A percentile compares a stretch with the other conserved stretches of the same genome.
These are phyloP conservation scores for Lophium mytilinum DNA, from an alignment of 495 filamentous ascomycete genomes.

Conservation along the genomic window DNA sequence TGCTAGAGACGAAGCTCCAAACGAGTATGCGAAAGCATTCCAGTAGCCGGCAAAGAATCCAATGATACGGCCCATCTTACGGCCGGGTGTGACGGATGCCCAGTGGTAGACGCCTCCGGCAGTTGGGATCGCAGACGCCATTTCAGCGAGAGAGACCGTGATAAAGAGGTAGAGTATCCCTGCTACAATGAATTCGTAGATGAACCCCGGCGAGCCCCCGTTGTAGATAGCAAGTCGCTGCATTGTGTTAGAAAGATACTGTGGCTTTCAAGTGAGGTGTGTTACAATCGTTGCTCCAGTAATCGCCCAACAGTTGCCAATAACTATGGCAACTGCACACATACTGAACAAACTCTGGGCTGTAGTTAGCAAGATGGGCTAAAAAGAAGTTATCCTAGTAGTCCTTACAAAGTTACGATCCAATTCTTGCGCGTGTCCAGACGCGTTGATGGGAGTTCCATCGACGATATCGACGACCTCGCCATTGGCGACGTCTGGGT, in stretches of 20 bases:
- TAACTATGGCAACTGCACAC: no score
- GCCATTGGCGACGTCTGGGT: no score
- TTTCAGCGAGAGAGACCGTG: constrained; percentile 26
- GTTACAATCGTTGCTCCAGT: no score
- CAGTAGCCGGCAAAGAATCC: constrained; percentile 63
- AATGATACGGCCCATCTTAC: constrained; percentile 54
- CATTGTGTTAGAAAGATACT: no score
- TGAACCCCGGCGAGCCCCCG: constrained; percentile 17
- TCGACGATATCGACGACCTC: no score
- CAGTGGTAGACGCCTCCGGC: constrained; percentile 77
- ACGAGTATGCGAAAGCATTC: constrained; percentile 70
- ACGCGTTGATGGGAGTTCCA: constrained; percentile 38
- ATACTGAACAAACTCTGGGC: no score
- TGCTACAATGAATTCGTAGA: constrained; percentile 23
- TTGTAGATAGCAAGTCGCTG: neutral
- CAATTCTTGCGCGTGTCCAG: constrained; percentile 49
- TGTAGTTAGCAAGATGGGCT: no score
- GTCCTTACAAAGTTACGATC: constrained; percentile 41
- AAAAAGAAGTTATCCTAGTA: no score
- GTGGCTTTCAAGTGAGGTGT: no score
- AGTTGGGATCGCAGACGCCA: constrained; percentile 69
- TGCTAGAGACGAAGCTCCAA: constrained; percentile 55
- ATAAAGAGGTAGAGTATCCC: constrained; percentile 21
- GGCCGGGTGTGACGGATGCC: constrained; percentile 66
- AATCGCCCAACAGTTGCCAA: no score